Evolutionary conservation across 108 stramenopile species (phyloP).

Genomic region (Parmales sp.): DNA sequence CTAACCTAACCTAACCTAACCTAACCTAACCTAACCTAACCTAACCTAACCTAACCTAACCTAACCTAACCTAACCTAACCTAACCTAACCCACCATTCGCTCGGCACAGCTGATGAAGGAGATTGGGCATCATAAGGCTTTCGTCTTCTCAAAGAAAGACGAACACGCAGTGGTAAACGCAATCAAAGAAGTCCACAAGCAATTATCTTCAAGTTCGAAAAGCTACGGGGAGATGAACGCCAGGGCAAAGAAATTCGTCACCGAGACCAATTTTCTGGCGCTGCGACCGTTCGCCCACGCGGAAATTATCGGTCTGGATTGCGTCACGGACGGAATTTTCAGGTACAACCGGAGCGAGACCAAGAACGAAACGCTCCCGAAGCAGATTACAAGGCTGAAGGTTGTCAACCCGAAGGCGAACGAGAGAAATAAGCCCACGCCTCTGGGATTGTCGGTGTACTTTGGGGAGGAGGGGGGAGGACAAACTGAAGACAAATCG

Average conservation of each 20-base stretch:
- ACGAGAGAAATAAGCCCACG: too few relatives aligned
- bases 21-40: not conserved
- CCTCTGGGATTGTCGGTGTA: too few relatives aligned
- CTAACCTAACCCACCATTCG: not conserved
- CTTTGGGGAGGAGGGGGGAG: too few relatives aligned
- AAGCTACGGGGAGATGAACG: not conserved
- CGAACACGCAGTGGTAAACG: not conserved
- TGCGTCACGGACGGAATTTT: not conserved
- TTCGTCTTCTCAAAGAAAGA: not conserved
- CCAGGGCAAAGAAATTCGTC: not conserved
- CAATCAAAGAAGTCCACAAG: not conserved
- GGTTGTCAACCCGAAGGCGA: too few relatives aligned
- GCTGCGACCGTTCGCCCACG: not conserved
- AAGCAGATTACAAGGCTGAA: too few relatives aligned
- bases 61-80: not conserved
- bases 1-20: not conserved
- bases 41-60: not conserved
- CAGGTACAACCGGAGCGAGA: not conserved
- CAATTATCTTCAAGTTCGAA: not conserved
- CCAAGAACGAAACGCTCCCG: too few relatives aligned
- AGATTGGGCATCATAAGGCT: not conserved
- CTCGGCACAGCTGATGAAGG: not conserved
- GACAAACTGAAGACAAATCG: too few relatives aligned
- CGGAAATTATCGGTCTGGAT: not conserved
- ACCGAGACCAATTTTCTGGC: not conserved